These are phyloP conservation scores for Wickerhamiella kazuoi DNA, from an alignment of 805 yeast species.

Conservation along the genomic window DNA sequence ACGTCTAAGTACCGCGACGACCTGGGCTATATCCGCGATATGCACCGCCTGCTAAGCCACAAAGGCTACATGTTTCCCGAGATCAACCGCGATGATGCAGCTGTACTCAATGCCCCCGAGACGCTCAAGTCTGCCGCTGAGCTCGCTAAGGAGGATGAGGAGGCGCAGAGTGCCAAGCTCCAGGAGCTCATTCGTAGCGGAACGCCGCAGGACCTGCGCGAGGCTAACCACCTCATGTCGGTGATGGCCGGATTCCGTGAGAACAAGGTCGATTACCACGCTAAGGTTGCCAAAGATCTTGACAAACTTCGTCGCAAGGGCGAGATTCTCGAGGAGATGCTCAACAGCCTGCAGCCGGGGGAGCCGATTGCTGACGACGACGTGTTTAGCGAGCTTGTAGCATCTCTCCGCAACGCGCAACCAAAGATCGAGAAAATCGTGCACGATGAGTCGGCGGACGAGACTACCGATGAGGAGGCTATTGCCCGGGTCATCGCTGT, in stretches of 20 bases:
- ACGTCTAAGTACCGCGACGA: slow-evolving; percentile 84
- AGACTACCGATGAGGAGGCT: slow-evolving; percentile 33
- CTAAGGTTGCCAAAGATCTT: slow-evolving; percentile 66
- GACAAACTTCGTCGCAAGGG: slow-evolving; percentile 72
- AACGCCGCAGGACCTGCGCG: slow-evolving; percentile 83
- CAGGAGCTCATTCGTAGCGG: slow-evolving; percentile 94
- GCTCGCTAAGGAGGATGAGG: slow-evolving; percentile 76
- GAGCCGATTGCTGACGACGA: slow-evolving; percentile 36
- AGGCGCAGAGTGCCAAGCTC: slow-evolving; percentile 85
- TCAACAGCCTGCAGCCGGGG: slow-evolving; percentile 24
- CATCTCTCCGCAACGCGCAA: slow-evolving; percentile 63
- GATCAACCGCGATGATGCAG: slow-evolving; percentile 73
- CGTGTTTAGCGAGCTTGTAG: slow-evolving; percentile 59
- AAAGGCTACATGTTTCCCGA: slow-evolving; percentile 93
- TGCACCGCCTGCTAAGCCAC: slow-evolving; percentile 77
- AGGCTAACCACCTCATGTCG: slow-evolving; percentile 93
- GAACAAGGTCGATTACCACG: slow-evolving; percentile 51
- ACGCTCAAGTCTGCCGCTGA: slow-evolving; percentile 76
- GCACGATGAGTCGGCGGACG: slow-evolving; percentile 56
- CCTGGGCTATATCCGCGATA: slow-evolving; percentile 78
- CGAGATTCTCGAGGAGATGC: slow-evolving; percentile 76
- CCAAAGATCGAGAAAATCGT: slow-evolving; percentile 75
- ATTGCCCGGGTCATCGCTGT: slow-evolving; percentile 47
- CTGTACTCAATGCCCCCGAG: slow-evolving; percentile 82
- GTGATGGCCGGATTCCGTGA: slow-evolving; percentile 96